Evolutionary conservation across 75 land plant genomes (phyloP).

Genomic region (Azolla pinnata): DNA sequence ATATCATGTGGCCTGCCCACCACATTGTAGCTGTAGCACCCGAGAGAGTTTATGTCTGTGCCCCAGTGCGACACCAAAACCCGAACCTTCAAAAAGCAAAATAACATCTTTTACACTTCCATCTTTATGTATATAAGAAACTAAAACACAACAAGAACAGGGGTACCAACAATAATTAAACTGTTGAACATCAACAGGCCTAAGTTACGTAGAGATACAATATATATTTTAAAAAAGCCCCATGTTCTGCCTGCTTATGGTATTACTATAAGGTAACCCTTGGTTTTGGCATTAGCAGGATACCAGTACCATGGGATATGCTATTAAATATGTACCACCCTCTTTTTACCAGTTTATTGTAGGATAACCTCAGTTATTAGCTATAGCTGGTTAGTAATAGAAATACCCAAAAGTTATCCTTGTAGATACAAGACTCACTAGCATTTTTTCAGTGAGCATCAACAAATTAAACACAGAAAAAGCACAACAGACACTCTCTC

Average conservation of each 20-base stretch:
- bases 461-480: background rate
- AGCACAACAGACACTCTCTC: background rate
- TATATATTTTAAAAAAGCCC: too few species aligned
- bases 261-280: background rate
- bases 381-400: background rate
- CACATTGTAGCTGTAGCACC: constrained; percentile 40
- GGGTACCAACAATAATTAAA: background rate
- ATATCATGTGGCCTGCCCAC: constrained; percentile 42
- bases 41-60: constrained; percentile 28
- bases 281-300: too few species aligned
- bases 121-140: too few species aligned
- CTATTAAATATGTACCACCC: background rate
- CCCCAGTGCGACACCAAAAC: constrained; percentile 44
- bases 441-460: background rate
- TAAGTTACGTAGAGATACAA: background rate
- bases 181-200: background rate
- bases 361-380: background rate
- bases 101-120: background rate
- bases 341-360: background rate
- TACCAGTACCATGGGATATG: background rate
- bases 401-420: background rate
- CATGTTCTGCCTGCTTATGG: background rate
- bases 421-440: background rate
- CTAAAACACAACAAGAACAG: background rate
- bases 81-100: constrained; percentile 21